Base-by-base conservation (phyloP, 2,329 filamentous ascomycete species). In the Chrysoporthe austroafricana region DNA sequence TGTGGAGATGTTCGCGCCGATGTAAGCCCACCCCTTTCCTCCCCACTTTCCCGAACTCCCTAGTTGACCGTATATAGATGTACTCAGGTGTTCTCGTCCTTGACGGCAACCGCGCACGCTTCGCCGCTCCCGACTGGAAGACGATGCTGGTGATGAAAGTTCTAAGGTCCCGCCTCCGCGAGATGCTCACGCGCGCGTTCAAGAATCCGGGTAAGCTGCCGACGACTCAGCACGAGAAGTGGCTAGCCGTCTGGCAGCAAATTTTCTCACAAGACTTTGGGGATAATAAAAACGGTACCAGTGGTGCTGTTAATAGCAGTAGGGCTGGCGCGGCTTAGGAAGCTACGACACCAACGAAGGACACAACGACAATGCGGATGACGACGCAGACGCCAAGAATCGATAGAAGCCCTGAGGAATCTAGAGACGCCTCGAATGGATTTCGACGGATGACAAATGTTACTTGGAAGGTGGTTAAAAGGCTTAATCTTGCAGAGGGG, bases 1-100 rank as follows among this genome's bases (percentile, higher is more conserved):
- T 96, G 94, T 68, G 96, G 94, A 46, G 95, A 98, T 70, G 90
- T 92, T 21, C 92, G 94, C 66, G 95, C 93, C 74, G 94, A 94
- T 81, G 90, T 91, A 81, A 78, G 85, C 73, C 18, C 36, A 36
- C 3, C 44, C 65, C 32, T n/a, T 50, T 34, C 57, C 21, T 62
- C 43, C 44, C 32, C 13, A 42, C 13, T 59, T 34, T 7, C 7
- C 18, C 16, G 6, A 4, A 43, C 66, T 67, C 63, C 11, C 13
- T 39, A 54, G 32, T 60, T 66, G n/a, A 70, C 18, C 18, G 2
- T 36, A 3, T 32, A 32, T 63, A 95, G 86, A 88, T 97, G 82
- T 97, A 93, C 76, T 88, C 94, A 0, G 96, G 96, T 16, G 91
- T 97, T 2, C 85, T 97, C 52, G 86, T 93, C 26, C 85, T 99